phyloP scores from a whole-genome alignment of 768 basidiomycete species.

The Gelatoporia subvermispora region DNA sequence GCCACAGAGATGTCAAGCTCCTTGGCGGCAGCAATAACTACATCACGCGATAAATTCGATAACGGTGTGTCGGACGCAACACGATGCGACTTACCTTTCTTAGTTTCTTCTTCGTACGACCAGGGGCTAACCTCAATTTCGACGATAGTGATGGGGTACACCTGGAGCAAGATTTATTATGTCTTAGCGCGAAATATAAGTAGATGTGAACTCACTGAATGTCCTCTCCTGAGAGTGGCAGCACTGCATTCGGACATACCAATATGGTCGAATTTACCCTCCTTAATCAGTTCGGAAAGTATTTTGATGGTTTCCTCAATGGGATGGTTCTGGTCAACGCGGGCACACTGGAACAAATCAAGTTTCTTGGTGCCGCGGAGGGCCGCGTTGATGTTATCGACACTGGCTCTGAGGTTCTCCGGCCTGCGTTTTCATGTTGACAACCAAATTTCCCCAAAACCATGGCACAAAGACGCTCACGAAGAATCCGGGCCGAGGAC shows the following conservation, averaged over 20 bases:
- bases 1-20: conserved; percentile 54
- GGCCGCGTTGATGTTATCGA: conserved; percentile 38
- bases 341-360: conserved; percentile 55
- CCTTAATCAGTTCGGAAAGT: conserved; percentile 42
- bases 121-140: conserved; percentile 69
- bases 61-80: neutral
- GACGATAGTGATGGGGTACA: conserved; percentile 51
- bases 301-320: conserved; percentile 42
- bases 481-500: conserved; percentile 20
- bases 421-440: conserved; percentile 8
- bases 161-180: conserved; percentile 22
- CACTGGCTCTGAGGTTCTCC: conserved; percentile 44
- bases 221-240: conserved; percentile 37
- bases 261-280: conserved; percentile 57
- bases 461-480: conserved; percentile 12
- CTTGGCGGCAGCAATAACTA: conserved; percentile 47
- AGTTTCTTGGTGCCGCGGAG: conserved; percentile 50
- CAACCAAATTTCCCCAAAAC: too few species aligned
- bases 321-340: conserved; percentile 37
- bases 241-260: conserved; percentile 53
- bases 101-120: conserved; percentile 49
- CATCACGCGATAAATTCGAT: conserved; percentile 36
- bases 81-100: conserved; percentile 29
- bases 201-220: conserved; percentile 27
- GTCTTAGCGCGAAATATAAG: neutral